Percentiles rank a stretch among this genome's conserved stretches.
These are phyloP conservation scores for Amaranthus cruentus DNA, from an alignment of 148 eudicot species.

Conservation along the genomic window DNA sequence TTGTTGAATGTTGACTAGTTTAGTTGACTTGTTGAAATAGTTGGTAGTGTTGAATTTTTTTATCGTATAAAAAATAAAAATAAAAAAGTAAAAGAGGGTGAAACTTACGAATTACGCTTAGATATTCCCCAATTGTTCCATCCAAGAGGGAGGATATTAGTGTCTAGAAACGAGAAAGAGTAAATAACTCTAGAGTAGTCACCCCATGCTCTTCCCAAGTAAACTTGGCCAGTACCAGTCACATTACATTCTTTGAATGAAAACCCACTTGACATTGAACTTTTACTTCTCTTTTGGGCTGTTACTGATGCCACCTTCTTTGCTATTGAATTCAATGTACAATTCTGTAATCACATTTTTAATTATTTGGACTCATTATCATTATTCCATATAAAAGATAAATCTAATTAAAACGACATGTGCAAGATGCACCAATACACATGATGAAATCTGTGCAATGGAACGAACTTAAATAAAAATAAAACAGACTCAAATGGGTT, in stretches of 20 bases:
- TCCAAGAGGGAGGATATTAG: slow-evolving; percentile 51
- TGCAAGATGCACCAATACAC: background rate
- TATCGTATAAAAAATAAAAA: too few relatives aligned
- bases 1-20: too few relatives aligned
- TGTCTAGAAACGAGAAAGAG: slow-evolving; percentile 59
- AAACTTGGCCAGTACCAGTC: slow-evolving; percentile 45
- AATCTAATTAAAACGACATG: background rate
- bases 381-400: background rate
- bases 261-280: slow-evolving; percentile 52
- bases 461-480: too few relatives aligned
- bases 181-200: slow-evolving; percentile 59
- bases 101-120: slow-evolving; percentile 32
- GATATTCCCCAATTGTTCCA: slow-evolving; percentile 62
- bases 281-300: slow-evolving; percentile 49
- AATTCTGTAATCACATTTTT: slow-evolving; percentile 31
- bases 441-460: background rate
- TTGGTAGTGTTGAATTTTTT: too few relatives aligned
- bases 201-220: slow-evolving; percentile 77
- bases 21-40: too few relatives aligned
- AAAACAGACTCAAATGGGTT: too few relatives aligned
- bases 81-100: background rate
- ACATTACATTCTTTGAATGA: slow-evolving; percentile 54
- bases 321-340: slow-evolving; percentile 46
- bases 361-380: too few relatives aligned
- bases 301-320: slow-evolving; percentile 54